Base-by-base conservation (phyloP, 257 asterid species). In the Jaltomata sinuosa region DNA sequence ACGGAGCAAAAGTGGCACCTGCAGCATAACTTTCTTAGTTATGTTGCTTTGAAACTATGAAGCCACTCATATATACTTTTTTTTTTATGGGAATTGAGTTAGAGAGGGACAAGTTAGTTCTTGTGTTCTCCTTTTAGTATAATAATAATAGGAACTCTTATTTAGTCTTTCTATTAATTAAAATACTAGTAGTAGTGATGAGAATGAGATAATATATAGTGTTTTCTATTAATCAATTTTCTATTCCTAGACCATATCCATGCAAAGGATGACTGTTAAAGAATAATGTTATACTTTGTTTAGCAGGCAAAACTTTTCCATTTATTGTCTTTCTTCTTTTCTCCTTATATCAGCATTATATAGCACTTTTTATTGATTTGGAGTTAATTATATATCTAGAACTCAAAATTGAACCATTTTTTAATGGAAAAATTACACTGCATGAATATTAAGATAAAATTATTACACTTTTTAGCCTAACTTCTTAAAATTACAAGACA, bases 1-100 rank as follows among this genome's bases (percentile, higher is more conserved):
- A 84, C 8, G 89, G 81, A 61, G 36, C 65, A 49, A 80, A 71
- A 3, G 85, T 84, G 5, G 89, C 89, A 6, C 89, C 89, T 0
- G 87, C 89, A 15, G 89, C 89, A 10, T 87, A 74, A 61, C 29
- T 62, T 65, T 65, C n/a, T n/a, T n/a, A n/a, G n/a, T n/a, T n/a
- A n/a, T n/a, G n/a, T n/a, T n/a, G 5, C 15, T 64, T 64, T 64
- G n/a, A 6, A 29, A 64, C 38, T 9, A 64, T 64, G 72, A 64
- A 64, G n/a, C n/a, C n/a, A 22, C 74, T 25, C 34, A 57, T 57
- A 59, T 25, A 22, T n/a, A 59, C n/a, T n/a, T n/a, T n/a, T n/a
- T n/a, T n/a, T n/a, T n/a, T n/a, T n/a, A n/a, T n/a, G n/a, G n/a
- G n/a, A n/a, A n/a, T n/a, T n/a, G n/a, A n/a, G n/a, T n/a, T n/a